Evolutionary conservation across 257 asterid genomes (phyloP).

Genomic region (Penstemon davidsonii): DNA sequence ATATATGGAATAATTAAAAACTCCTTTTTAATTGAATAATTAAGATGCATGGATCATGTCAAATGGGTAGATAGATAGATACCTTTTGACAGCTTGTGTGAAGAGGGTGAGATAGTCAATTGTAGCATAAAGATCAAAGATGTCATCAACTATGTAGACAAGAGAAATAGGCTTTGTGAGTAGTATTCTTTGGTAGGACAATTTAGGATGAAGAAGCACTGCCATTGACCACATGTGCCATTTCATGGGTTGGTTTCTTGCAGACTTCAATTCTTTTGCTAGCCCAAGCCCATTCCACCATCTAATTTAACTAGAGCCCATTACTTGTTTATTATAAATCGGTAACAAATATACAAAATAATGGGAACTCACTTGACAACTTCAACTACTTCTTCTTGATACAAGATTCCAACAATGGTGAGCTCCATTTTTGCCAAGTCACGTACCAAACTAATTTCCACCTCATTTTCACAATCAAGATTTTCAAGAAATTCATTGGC

Average conservation of each 20-base stretch:
- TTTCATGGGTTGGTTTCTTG: conserved; percentile 29
- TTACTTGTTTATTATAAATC: no score
- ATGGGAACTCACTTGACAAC: conserved; percentile 2
- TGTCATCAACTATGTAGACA: conserved; percentile 30
- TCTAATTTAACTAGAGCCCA: conserved; percentile 15
- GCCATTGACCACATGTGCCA: conserved; percentile 38
- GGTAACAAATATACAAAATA: no score
- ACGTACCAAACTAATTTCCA: background rate
- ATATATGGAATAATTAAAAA: background rate
- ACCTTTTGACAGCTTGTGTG: conserved; percentile 39
- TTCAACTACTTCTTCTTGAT: conserved; percentile 6
- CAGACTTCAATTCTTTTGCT: conserved; percentile 22
- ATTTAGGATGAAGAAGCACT: background rate
- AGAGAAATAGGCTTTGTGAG: conserved; percentile 34
- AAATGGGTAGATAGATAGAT: background rate
- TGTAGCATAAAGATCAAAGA: conserved; percentile 29
- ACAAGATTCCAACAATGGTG: background rate
- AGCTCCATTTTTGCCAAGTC: conserved; percentile 17
- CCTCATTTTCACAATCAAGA: background rate
- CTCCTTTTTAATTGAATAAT: no score
- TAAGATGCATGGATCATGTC: no score
- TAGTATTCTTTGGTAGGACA: conserved; percentile 28
- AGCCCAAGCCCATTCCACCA: conserved; percentile 48
- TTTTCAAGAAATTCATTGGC: conserved; percentile 2
- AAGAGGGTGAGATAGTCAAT: conserved; percentile 28